Conservation (phyloP, 768 basidiomycete genomes). For the Leccinum truebloodii region DNA sequence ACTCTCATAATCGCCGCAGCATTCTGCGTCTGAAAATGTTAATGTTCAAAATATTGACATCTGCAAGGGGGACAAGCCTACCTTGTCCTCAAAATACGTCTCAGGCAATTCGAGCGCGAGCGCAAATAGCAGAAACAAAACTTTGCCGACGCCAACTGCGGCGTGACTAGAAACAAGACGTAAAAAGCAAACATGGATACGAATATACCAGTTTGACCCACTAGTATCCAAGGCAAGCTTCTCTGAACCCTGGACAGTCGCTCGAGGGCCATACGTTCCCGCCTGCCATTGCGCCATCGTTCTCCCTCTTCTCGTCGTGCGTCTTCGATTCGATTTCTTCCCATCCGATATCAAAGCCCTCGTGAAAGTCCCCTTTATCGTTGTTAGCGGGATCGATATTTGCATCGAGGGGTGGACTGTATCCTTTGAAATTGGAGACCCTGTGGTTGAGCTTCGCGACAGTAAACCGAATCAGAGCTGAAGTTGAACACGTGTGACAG, state of each 20-base stretch:
- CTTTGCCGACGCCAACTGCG: slow-evolving; percentile 51
- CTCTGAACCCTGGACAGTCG: slow-evolving; percentile 59
- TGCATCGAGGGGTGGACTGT: slow-evolving; percentile 65
- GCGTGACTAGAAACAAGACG: slow-evolving; percentile 45
- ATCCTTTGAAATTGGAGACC: slow-evolving; percentile 75
- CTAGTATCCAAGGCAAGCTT: slow-evolving; percentile 66
- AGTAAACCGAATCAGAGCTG: slow-evolving; percentile 1
- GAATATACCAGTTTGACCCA: slow-evolving; percentile 38
- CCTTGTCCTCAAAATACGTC: slow-evolving; percentile 69
- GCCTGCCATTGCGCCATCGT: slow-evolving; percentile 63
- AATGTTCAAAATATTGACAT: not conserved
- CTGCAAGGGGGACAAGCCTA: slow-evolving; percentile 14
- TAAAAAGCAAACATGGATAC: slow-evolving; percentile 16
- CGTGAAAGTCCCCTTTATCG: slow-evolving; percentile 83
- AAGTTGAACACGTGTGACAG: not conserved
- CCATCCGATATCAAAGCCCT: slow-evolving; percentile 87
- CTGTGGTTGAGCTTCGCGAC: slow-evolving; percentile 61
- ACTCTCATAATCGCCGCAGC: slow-evolving; percentile 66
- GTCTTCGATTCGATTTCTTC: slow-evolving; percentile 44
- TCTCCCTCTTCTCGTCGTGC: slow-evolving; percentile 28
- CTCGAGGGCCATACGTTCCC: slow-evolving; percentile 79
- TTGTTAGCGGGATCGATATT: slow-evolving; percentile 69
- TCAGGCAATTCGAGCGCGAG: slow-evolving; percentile 62
- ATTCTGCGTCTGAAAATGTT: slow-evolving; percentile 48
- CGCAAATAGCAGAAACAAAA: slow-evolving; percentile 69